phyloP scores from a whole-genome alignment of 257 asterid species.

The Capsicum pubescens region DNA sequence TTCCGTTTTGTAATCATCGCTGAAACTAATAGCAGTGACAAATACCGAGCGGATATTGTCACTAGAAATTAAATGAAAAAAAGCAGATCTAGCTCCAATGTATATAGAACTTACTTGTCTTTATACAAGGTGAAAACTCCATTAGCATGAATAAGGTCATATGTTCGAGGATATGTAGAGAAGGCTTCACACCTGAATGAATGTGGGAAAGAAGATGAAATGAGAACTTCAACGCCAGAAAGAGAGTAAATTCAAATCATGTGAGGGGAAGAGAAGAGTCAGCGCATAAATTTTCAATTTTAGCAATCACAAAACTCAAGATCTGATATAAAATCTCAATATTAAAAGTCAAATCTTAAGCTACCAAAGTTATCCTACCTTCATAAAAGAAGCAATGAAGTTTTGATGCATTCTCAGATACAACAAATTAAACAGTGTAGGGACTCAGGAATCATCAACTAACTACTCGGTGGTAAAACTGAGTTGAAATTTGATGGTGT shows the following conservation, averaged over 20 bases:
- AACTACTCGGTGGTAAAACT: background rate
- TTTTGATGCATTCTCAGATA: background rate
- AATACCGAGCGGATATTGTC: background rate
- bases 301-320: background rate
- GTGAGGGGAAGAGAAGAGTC: background rate
- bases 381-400: background rate
- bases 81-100: background rate
- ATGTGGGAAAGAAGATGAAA: background rate
- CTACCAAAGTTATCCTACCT: background rate
- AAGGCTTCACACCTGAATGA: conserved; percentile 53
- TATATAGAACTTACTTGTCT: conserved; percentile 42
- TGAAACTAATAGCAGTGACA: conserved; percentile 4
- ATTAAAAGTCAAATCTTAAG: background rate
- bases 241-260: background rate
- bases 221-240: background rate
- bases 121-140: conserved; percentile 50
- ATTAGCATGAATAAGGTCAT: conserved; percentile 52
- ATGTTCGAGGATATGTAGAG: conserved; percentile 55
- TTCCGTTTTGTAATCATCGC: background rate
- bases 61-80: background rate
- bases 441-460: background rate
- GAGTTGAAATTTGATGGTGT: background rate
- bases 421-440: background rate
- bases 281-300: background rate
- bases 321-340: background rate